Base-by-base conservation (phyloP, 768 basidiomycete species). In the Rhodotorula diobovata region DNA sequence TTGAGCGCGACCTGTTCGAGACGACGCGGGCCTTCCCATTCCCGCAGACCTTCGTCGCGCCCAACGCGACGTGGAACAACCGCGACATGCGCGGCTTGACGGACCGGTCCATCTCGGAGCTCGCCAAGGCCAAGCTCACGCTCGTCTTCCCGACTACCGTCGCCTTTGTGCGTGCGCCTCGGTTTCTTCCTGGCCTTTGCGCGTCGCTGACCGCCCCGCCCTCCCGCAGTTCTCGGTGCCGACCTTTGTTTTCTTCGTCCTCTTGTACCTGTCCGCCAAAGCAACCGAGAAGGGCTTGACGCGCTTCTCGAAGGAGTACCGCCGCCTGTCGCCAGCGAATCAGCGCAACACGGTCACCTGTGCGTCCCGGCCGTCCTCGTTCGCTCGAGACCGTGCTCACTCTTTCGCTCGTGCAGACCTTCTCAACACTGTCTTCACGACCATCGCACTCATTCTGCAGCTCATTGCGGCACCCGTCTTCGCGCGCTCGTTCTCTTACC, bases 341-440 rank as follows among this genome's bases (percentile, higher is more conserved):
- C 46, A 51, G 48, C 61, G 61, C 46, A 62, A 62, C 45, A 50
- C 48, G 20, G 61, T 62, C 46, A 62, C 48, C 23, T 62, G 45
- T 35, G 25, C 25, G 45, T 32, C 12, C 21, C 20, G 12, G 25
- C 11, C 45, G 2, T 34, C 10, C 60, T 11, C 20, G 45, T 21
- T 15, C 45, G 1, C 23, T n/a, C n/a, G n/a, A n/a, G n/a, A n/a
- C n/a, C n/a, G n/a, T n/a, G 18, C 45, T 21, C 45, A 16, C 45
- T 46, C 45, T 20, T 4, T 46, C 23, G 20, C 45, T 46, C 45
- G 2, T 34, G 23, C 60, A 61, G 60, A 61, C 20, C 32, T 46
- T 2, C 60, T 61, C 60, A 61, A 48, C 60, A 46, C 45, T 6
- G 32, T 62, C 35, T 30, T 37, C 25, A 62, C 61, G 10, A 62